These are phyloP conservation scores for Pascua guehoae DNA, from an alignment of 1,284 basidiomycete species.

Conservation along the genomic window DNA sequence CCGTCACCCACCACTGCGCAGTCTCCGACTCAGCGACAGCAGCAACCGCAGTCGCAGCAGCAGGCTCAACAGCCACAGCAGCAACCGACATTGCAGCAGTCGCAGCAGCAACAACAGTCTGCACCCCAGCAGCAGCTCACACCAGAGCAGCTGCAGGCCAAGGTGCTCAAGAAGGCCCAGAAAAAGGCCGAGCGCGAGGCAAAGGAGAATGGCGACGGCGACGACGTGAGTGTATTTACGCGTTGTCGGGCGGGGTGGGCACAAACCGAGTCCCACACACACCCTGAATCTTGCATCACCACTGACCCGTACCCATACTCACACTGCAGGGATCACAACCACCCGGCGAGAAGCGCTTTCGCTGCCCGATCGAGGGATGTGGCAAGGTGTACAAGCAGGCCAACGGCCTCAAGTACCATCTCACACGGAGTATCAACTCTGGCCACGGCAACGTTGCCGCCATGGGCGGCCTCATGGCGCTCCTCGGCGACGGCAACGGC, in stretches of 20 bases:
- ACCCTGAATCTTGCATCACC: no score
- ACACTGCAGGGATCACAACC: slow-evolving; percentile 5
- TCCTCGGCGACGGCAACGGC: slow-evolving; percentile 19
- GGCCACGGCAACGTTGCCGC: slow-evolving; percentile 46
- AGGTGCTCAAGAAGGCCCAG: slow-evolving; percentile 36
- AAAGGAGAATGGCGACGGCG: slow-evolving; percentile 26
- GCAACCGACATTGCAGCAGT: slow-evolving; percentile 24
- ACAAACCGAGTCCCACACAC: background rate
- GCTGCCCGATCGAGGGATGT: slow-evolving; percentile 58
- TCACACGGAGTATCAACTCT: slow-evolving; percentile 45
- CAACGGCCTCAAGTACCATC: slow-evolving; percentile 49
- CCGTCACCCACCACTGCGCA: slow-evolving; percentile 3
- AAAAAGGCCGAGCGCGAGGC: slow-evolving; percentile 36
- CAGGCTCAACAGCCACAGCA: slow-evolving; percentile 22
- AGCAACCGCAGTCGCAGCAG: slow-evolving; percentile 22
- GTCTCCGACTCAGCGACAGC: background rate
- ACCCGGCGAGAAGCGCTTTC: slow-evolving; percentile 55
- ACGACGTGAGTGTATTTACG: slow-evolving; percentile 11
- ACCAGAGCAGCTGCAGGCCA: slow-evolving; percentile 36
- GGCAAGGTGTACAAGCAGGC: slow-evolving; percentile 61
- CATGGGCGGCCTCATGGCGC: slow-evolving; percentile 31
- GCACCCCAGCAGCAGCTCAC: slow-evolving; percentile 14
- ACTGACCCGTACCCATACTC: slow-evolving; percentile 5
- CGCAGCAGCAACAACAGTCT: slow-evolving; percentile 1
- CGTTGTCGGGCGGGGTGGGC: background rate